Evolutionary conservation across 2,329 filamentous ascomycete species (phyloP).

Genomic region (Talaromyces sp.): DNA sequence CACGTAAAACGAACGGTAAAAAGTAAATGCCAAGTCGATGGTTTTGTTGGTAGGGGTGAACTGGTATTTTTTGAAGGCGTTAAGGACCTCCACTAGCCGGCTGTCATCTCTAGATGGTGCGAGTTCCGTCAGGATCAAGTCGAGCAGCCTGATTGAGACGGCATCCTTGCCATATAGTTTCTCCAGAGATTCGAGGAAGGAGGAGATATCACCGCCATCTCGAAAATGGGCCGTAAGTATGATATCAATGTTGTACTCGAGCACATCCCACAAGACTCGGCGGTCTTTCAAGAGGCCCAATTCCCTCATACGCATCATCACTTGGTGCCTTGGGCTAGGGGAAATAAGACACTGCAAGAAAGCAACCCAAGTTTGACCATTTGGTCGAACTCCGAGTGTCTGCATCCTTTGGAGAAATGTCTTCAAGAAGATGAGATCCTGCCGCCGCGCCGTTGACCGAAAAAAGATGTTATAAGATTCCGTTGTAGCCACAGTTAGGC

Average conservation of each 20-base stretch:
- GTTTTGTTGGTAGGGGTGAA: conserved; percentile 22
- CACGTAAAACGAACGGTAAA: conserved; percentile 21
- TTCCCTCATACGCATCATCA: conserved; percentile 27
- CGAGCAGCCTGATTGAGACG: conserved; percentile 30
- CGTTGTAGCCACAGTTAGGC: conserved; percentile 30
- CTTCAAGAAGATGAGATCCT: conserved; percentile 35
- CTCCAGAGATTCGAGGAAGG: conserved; percentile 36
- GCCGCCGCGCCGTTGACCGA: conserved; percentile 27
- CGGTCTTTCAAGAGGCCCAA: conserved; percentile 25
- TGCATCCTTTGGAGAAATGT: conserved; percentile 35
- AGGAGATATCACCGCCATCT: conserved; percentile 24
- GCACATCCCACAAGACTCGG: conserved; percentile 18
- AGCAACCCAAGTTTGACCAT: conserved; percentile 38
- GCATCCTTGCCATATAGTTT: conserved; percentile 29
- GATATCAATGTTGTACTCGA: conserved; percentile 27
- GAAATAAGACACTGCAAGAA: conserved; percentile 28
- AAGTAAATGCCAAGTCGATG: conserved; percentile 23
- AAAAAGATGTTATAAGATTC: conserved; percentile 44
- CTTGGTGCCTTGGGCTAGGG: conserved; percentile 20
- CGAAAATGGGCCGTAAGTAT: conserved; percentile 28
- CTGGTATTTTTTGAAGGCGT: conserved; percentile 23
- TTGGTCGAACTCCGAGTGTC: conserved; percentile 30
- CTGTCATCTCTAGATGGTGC: conserved; percentile 17
- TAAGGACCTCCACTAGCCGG: conserved; percentile 24
- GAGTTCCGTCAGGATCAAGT: conserved; percentile 33